Evolutionary conservation across 1,284 basidiomycete genomes (phyloP), one percentile per base, ranked within the genome.

Genomic region (Psilocybe mexicana): DNA sequence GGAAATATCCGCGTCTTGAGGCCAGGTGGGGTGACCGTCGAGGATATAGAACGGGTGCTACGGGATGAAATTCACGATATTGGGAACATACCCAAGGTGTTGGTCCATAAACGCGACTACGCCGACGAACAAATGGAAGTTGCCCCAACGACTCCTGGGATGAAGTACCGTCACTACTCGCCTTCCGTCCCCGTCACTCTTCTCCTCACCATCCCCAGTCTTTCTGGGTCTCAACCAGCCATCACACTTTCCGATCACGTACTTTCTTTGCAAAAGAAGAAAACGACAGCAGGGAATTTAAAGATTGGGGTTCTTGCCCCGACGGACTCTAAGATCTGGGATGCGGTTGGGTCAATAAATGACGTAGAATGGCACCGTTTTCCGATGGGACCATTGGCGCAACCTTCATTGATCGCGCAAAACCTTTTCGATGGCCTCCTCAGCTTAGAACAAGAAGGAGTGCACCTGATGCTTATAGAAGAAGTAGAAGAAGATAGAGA

Each of bases 91-190:
- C 84, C 85, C 12, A 78, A 73, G 25, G 88, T 94, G 24, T 76
- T 93, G 47, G 90, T 94, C 6, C 87, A 93, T 67, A 77, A 81
- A 53, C 83, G 90, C 23, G 91, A 94, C 70, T 93, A 87, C 67
- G 66, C 73, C 35, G 89, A 91, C 64, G 77, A 82, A 46, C 73
- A 71, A 23, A 76, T 91, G 59, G 89, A 92, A 69, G 77, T 79
- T 48, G 84, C 87, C 0, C 96, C 96, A 1, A 96, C 94, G 1
- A 99, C 97, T 0, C 97, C 97, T 0, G 97, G 97, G n/a, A 98
- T 98, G 96, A 99, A 99, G 76, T 99, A 99, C 72, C 84, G 92
- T 52, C 97, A 99, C 76, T 99, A 99, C 72, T 92, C 95, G 26
- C 96, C 96, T 1, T 79, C 86, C 1, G 86, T 94, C 10, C 93